Evolutionary conservation across 768 basidiomycete species (phyloP).

Genomic region (Pleurotus giganteus): DNA sequence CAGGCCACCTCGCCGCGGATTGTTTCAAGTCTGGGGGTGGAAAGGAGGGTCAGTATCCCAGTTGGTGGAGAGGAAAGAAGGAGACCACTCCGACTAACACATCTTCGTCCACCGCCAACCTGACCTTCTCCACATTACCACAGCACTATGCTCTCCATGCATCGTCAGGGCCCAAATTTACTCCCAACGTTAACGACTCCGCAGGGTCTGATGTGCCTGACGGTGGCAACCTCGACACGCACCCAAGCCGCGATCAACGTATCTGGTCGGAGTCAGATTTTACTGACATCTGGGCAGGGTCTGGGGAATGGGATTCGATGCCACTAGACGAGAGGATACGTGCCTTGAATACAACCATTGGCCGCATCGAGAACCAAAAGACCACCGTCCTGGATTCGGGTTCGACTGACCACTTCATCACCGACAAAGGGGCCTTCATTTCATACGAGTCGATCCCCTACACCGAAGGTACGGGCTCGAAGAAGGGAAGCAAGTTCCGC

Average conservation of each 20-base stretch:
- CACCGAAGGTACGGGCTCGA: constrained; percentile 10
- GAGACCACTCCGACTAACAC: not conserved
- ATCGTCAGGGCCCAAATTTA: no score
- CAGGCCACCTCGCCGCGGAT: constrained; percentile 22
- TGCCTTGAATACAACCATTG: not conserved
- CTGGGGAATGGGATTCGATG: no score
- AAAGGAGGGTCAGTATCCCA: constrained; percentile 33
- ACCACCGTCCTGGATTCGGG: constrained; percentile 17
- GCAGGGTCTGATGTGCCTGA: no score
- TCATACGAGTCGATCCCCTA: constrained; percentile 9
- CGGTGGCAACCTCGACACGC: no score
- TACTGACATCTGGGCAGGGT: no score
- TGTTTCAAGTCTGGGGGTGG: constrained; percentile 34
- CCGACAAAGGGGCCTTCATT: constrained; percentile 14
- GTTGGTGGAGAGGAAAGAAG: constrained; percentile 15
- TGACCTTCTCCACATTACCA: not conserved
- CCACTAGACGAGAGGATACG: not conserved
- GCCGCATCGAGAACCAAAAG: not conserved
- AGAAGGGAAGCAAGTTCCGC: constrained; percentile 13
- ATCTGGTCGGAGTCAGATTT: no score
- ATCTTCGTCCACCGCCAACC: no score
- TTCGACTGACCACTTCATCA: constrained; percentile 24
- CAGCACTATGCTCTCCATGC: no score
- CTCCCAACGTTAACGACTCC: no score
- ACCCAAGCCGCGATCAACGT: no score